Percentiles rank a stretch among this genome's conserved stretches.
phyloP scores from a whole-genome alignment of 225 moss, liverwort and hornwort genomes.

The Antitrichia curtipendula region DNA sequence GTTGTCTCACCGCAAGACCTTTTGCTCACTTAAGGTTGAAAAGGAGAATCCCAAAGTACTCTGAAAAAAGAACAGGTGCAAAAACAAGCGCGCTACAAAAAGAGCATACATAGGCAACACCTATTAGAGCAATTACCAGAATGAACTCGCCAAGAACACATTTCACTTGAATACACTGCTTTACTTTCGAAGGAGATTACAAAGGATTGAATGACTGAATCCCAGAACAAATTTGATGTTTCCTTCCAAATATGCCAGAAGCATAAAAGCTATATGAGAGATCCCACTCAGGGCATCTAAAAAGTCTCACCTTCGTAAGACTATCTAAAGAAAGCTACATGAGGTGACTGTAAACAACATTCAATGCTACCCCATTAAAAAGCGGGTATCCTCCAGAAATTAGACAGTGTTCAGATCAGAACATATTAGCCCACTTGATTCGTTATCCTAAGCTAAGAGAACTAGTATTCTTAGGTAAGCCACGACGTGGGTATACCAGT shows the following conservation, averaged over 20 bases:
- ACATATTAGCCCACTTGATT: neutral
- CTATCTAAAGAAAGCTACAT: neutral
- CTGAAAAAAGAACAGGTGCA: neutral
- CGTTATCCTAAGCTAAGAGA: slow-evolving; percentile 4
- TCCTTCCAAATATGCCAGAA: slow-evolving; percentile 9
- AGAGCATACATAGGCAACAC: neutral
- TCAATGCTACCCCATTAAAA: slow-evolving; percentile 15
- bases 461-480: neutral
- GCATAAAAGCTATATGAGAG: slow-evolving; percentile 1
- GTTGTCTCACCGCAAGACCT: neutral
- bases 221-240: slow-evolving; percentile 1
- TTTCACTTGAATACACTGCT: neutral
- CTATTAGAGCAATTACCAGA: neutral
- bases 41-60: neutral
- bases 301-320: slow-evolving; percentile 7
- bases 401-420: neutral
- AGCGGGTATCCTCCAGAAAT: neutral
- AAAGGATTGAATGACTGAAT: neutral
- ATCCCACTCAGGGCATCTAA: neutral
- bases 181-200: neutral
- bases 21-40: neutral
- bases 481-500: neutral
- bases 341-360: slow-evolving; percentile 5
- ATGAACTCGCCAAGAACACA: neutral
- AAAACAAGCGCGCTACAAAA: neutral